Evolutionary conservation across 163 green algal genomes (phyloP), one percentile per base, ranked within the genome.

Genomic region (Chloromonas sp.): DNA sequence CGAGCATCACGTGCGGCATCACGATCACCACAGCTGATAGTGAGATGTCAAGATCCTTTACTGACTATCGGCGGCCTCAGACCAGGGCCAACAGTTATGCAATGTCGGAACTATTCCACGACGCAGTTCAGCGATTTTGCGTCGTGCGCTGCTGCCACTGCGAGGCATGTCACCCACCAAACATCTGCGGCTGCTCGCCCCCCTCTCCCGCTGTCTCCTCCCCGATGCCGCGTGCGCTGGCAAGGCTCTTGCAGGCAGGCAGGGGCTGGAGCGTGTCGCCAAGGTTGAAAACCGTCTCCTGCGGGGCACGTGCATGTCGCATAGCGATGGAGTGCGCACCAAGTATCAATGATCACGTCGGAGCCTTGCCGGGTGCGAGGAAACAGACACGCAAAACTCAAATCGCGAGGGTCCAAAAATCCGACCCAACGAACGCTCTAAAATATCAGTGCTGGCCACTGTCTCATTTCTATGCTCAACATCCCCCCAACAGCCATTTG

Each of bases 251-350:
- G 60, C 60, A 83, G 80, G 60, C 80, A 11, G 82, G 82, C 62
- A 84, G 82, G 8, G 82, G 82, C 82, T 84, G 82, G 70, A 84
- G 58, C 13, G 14, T 70, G 58, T 79, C 82, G 3, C 82, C 82
- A 58, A 84, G 82, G n/a, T 84, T 61, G 59, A 71, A 81, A 0
- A 78, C 82, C 2, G 15, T 66, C 82, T 84, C 82, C 82, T 84
- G 82, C 2, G 11, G 57, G 8, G 2, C 1, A 70, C 58, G 36
- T 71, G 74, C 2, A 0, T 1, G 3, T 2, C 60, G 78, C 58
- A 70, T 59, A 82, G 78, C 2, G 36, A 80, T 8, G 66, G 36
- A 36, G 36, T 36, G 36, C 36, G 36, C 36, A 36, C 36, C 36
- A 36, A 36, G 36, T 36, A 36, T 36, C 36, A 36, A 36, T 36